A percentile compares a stretch with the other conserved stretches of the same genome.
These are phyloP conservation scores for Aspergillus ruber DNA, from an alignment of 2,329 filamentous ascomycete genomes.

Conservation along the genomic window DNA sequence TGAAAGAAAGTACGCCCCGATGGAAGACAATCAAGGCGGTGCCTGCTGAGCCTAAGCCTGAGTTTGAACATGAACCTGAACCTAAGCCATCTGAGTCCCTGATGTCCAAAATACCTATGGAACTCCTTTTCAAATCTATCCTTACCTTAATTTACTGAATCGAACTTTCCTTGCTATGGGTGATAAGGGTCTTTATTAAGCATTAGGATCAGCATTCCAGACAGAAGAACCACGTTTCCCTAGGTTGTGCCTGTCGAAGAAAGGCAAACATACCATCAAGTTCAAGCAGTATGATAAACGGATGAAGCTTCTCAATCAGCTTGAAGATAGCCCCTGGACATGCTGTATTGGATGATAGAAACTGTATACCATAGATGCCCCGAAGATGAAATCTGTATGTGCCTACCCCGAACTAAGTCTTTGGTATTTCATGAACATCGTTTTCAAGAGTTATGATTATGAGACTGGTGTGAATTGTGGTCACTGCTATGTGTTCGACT, in stretches of 20 bases:
- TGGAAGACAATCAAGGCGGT: too few relatives aligned
- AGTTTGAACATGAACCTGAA: too few relatives aligned
- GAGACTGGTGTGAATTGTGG: too few relatives aligned
- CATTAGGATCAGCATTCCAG: neutral
- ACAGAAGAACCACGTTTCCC: neutral
- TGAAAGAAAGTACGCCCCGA: too few relatives aligned
- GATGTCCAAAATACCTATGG: neutral
- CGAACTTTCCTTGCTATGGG: neutral
- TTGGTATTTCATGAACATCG: neutral
- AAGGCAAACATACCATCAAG: too few relatives aligned
- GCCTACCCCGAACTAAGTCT: neutral
- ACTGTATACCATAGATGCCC: neutral
- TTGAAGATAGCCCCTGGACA: too few relatives aligned
- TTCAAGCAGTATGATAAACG: too few relatives aligned
- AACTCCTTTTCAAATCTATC: neutral
- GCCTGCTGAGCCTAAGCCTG: too few relatives aligned
- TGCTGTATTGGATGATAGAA: neutral
- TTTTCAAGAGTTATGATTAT: neutral
- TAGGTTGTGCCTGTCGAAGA: too few relatives aligned
- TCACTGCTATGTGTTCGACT: too few relatives aligned
- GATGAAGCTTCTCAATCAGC: too few relatives aligned
- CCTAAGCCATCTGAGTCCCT: too few relatives aligned
- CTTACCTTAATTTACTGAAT: neutral
- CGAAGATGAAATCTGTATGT: neutral
- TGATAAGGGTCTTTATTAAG: neutral